Conservation (phyloP, 1,284 basidiomycete species). For the Wallemia mellicola region DNA sequence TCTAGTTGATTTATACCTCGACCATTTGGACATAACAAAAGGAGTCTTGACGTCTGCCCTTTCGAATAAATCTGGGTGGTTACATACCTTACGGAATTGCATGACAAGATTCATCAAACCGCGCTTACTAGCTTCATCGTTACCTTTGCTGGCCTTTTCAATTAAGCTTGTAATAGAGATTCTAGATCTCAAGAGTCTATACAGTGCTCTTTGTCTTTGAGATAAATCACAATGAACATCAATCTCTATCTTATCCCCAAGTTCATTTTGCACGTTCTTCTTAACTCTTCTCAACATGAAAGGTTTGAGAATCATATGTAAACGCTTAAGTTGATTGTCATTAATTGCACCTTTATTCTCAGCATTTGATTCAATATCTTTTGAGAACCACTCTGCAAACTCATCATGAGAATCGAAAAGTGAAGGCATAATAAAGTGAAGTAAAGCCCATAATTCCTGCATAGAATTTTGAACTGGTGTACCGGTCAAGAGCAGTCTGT, state of each 20-base stretch:
- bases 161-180: constrained; percentile 85
- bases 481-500: constrained; percentile 77
- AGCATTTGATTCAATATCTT: constrained; percentile 76
- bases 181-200: constrained; percentile 64
- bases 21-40: constrained; percentile 47
- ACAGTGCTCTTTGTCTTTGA: constrained; percentile 73
- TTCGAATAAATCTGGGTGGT: constrained; percentile 94
- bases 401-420: constrained; percentile 98
- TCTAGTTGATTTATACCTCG: not conserved
- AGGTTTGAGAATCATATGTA: constrained; percentile 98
- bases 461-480: constrained; percentile 99
- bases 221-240: constrained; percentile 87
- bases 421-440: constrained; percentile 99
- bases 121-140: constrained; percentile 66
- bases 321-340: constrained; percentile 72
- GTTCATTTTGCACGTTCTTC: constrained; percentile 94
- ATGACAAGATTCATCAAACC: constrained; percentile 97
- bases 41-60: constrained; percentile 84
- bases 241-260: constrained; percentile 99
- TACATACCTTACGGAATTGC: constrained; percentile 98
- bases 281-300: constrained; percentile 98
- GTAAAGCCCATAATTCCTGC: constrained; percentile 98
- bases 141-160: constrained; percentile 63
- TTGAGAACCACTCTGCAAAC: constrained; percentile 99
- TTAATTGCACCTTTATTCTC: constrained; percentile 71